A percentile compares a stretch with the other conserved stretches of the same genome.
These are phyloP conservation scores for Melaleuca quinquenervia DNA, from an alignment of 345 rosid genomes.

Conservation along the genomic window DNA sequence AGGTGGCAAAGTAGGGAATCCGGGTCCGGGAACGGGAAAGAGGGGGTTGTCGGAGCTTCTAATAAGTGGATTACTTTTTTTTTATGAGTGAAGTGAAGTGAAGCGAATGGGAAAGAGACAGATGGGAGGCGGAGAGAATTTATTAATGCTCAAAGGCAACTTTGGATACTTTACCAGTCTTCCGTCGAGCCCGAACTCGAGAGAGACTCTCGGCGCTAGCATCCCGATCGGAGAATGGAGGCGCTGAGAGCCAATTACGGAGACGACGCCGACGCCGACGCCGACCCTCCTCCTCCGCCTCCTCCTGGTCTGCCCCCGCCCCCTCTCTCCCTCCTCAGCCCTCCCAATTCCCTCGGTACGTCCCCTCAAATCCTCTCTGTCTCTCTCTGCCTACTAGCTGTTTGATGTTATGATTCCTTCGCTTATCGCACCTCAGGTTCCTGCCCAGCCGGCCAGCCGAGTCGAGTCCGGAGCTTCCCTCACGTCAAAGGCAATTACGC, in stretches of 20 bases:
- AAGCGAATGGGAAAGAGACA: background rate
- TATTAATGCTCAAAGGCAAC: too few species aligned
- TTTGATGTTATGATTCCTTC: conserved; percentile 4
- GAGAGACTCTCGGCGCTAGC: background rate
- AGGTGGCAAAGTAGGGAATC: too few species aligned
- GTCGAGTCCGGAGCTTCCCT: conserved; percentile 74
- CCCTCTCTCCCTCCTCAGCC: conserved; percentile 54
- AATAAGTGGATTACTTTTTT: too few species aligned
- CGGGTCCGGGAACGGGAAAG: too few species aligned
- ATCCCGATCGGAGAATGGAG: conserved; percentile 31
- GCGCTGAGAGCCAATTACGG: conserved; percentile 60
- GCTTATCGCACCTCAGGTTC: conserved; percentile 16
- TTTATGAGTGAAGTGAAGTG: too few species aligned
- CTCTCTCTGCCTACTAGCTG: background rate
- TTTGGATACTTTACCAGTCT: too few species aligned
- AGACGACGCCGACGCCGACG: conserved; percentile 14
- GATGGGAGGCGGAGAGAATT: background rate
- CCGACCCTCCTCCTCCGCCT: background rate
- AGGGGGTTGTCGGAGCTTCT: too few species aligned
- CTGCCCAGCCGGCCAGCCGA: conserved; percentile 18
- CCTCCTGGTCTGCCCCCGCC: conserved; percentile 51
- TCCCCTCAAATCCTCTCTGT: background rate
- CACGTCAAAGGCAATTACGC: conserved; percentile 86
- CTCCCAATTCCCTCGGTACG: conserved; percentile 46
- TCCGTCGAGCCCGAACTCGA: too few species aligned